These are phyloP conservation scores for Allantophomopsis cytisporea DNA, from an alignment of 2,329 filamentous ascomycete species.

Conservation along the genomic window DNA sequence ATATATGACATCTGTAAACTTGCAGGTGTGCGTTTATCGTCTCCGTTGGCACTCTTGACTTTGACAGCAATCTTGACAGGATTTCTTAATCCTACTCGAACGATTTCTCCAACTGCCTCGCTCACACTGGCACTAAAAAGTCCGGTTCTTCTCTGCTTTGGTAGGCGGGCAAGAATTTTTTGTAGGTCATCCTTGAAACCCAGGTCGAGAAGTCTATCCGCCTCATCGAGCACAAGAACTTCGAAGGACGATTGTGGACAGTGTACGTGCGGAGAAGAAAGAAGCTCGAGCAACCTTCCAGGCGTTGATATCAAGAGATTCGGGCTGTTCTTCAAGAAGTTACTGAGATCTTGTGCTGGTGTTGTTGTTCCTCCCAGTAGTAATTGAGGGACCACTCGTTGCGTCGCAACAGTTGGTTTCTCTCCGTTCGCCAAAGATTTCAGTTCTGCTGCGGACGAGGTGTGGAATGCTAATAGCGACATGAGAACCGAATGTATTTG, in stretches of 20 bases:
- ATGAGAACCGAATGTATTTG: conserved; percentile 79
- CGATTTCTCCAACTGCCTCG: conserved; percentile 86
- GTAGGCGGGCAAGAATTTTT: conserved; percentile 68
- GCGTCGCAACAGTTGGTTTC: conserved; percentile 30
- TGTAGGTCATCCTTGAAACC: conserved; percentile 89
- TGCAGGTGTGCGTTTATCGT: conserved; percentile 81
- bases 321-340: conserved; percentile 71
- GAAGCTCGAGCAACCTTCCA: conserved; percentile 74
- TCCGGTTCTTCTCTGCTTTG: conserved; percentile 87
- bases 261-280: conserved; percentile 77
- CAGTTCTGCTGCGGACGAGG: conserved; percentile 56
- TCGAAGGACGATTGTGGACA: conserved; percentile 85
- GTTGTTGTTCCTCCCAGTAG: conserved; percentile 74
- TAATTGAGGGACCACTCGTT: conserved; percentile 69
- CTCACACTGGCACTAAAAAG: conserved; percentile 94
- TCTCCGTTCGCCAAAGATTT: conserved; percentile 38
- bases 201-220: conserved; percentile 80
- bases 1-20: conserved; percentile 88
- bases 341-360: conserved; percentile 72
- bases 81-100: conserved; percentile 82
- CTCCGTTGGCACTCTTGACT: conserved; percentile 64
- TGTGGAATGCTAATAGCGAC: conserved; percentile 71
- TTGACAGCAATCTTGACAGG: conserved; percentile 92
- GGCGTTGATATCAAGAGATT: conserved; percentile 88
- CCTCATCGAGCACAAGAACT: conserved; percentile 84